phyloP scores from a whole-genome alignment of 2,329 filamentous ascomycete species.

The Aspergillus puulaauensis region DNA sequence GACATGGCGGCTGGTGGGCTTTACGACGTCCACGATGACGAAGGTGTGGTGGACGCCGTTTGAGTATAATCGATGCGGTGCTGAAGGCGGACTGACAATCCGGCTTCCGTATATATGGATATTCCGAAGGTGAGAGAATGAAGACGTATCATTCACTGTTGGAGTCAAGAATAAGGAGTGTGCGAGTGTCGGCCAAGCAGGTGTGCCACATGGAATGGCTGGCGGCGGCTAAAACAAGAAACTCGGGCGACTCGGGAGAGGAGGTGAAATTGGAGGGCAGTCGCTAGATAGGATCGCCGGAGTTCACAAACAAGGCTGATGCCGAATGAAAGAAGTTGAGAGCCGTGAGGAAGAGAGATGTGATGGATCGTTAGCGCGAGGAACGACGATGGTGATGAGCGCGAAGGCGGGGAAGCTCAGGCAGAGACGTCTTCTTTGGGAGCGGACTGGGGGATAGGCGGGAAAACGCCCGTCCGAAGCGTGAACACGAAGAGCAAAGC shows the following conservation, averaged over 20 bases:
- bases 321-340: background rate
- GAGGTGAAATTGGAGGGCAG: background rate
- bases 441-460: constrained; percentile 1
- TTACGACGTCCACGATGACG: constrained; percentile 17
- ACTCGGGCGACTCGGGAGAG: background rate
- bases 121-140: background rate
- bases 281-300: background rate
- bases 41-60: constrained; percentile 15
- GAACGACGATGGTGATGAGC: constrained; percentile 5
- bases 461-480: background rate
- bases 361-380: constrained; percentile 10
- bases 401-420: constrained; percentile 16
- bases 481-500: background rate
- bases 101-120: background rate
- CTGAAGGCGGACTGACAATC: background rate
- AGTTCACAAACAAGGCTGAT: background rate
- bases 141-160: constrained; percentile 8
- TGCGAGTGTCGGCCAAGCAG: constrained; percentile 10
- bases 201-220: constrained; percentile 20
- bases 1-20: constrained; percentile 33
- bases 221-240: constrained; percentile 17
- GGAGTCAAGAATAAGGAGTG: background rate
- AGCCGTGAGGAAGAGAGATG: background rate
- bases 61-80: background rate
- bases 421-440: constrained; percentile 4